A percentile compares a stretch with the other conserved stretches of the same genome.
phyloP scores from a whole-genome alignment of 192 early-diverging fungal species.

The Coemansia interrupta region DNA sequence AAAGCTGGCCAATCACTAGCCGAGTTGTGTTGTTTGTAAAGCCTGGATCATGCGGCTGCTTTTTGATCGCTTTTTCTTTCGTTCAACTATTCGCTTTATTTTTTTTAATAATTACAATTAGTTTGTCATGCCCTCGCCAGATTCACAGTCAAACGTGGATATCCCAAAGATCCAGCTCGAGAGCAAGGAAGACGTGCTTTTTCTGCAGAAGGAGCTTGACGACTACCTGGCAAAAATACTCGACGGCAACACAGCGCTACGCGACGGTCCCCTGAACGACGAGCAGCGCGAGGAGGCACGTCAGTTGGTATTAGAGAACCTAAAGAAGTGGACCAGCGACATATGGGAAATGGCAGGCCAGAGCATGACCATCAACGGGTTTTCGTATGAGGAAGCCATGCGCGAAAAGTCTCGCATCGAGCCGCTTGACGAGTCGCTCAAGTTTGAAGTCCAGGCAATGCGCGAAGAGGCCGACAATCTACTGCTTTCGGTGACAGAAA shows the following conservation, averaged over 20 bases:
- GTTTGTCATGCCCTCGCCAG: not conserved
- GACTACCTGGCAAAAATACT: conserved; percentile 26
- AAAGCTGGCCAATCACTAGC: not conserved
- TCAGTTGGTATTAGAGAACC: conserved; percentile 11
- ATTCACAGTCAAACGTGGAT: conserved; percentile 8
- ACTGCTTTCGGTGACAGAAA: conserved; percentile 28
- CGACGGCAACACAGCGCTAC: conserved; percentile 24
- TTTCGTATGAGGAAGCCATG: conserved; percentile 44
- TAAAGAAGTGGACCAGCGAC: conserved; percentile 26
- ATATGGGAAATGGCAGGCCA: conserved; percentile 40
- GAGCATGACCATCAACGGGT: conserved; percentile 46
- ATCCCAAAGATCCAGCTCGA: conserved; percentile 52
- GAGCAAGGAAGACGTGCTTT: conserved; percentile 47
- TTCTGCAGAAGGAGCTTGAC: conserved; percentile 33
- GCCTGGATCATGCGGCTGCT: not conserved
- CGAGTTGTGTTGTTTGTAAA: not conserved
- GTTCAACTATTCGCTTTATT: not conserved
- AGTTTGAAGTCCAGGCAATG: conserved; percentile 31
- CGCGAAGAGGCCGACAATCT: conserved; percentile 38
- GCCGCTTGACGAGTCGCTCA: conserved; percentile 38
- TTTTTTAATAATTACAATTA: not conserved
- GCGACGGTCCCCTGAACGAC: conserved; percentile 20
- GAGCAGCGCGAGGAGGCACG: conserved; percentile 37
- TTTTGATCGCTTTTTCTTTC: not conserved
- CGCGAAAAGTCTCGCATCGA: conserved; percentile 30